Conservation (phyloP, 148 eudicot species). For the Diospyros kaki region DNA sequence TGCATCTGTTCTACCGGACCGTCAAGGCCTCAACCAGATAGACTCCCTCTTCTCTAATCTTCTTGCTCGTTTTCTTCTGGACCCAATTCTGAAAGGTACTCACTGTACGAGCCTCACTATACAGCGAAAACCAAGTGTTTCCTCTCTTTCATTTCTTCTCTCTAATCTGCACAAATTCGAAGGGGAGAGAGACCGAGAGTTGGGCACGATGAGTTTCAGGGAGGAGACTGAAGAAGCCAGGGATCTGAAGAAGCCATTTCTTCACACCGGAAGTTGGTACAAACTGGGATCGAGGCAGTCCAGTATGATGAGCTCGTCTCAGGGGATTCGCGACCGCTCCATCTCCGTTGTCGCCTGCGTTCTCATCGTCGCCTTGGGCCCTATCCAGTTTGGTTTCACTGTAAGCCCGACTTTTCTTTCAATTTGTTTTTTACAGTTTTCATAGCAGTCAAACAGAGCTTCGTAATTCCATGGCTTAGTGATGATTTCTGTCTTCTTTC, state of each 20-base stretch:
- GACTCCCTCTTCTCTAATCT: too few relatives aligned
- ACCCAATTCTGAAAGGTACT: too few relatives aligned
- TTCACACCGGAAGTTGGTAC: conserved; percentile 98
- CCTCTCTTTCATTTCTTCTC: too few relatives aligned
- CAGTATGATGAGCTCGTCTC: conserved; percentile 72
- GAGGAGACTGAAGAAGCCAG: conserved; percentile 50
- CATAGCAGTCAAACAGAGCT: conserved; percentile 1
- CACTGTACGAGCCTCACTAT: too few relatives aligned
- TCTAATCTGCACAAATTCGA: neutral
- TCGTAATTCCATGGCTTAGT: neutral
- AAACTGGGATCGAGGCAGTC: conserved; percentile 93
- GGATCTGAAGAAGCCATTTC: conserved; percentile 80
- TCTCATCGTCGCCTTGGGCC: conserved; percentile 88
- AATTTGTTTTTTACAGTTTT: neutral
- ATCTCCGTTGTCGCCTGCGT: conserved; percentile 91
- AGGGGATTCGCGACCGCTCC: conserved; percentile 69
- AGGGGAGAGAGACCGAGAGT: conserved; percentile 4
- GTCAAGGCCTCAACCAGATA: too few relatives aligned
- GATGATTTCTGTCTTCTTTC: neutral
- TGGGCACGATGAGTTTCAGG: conserved; percentile 57
- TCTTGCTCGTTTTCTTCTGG: too few relatives aligned
- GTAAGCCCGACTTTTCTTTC: conserved; percentile 26
- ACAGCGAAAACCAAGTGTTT: too few relatives aligned
- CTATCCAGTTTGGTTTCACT: conserved; percentile 97
- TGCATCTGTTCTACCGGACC: too few relatives aligned